These are phyloP conservation scores for Blastomyces gilchristii DNA, from an alignment of 2,329 filamentous ascomycete genomes.

Conservation along the genomic window DNA sequence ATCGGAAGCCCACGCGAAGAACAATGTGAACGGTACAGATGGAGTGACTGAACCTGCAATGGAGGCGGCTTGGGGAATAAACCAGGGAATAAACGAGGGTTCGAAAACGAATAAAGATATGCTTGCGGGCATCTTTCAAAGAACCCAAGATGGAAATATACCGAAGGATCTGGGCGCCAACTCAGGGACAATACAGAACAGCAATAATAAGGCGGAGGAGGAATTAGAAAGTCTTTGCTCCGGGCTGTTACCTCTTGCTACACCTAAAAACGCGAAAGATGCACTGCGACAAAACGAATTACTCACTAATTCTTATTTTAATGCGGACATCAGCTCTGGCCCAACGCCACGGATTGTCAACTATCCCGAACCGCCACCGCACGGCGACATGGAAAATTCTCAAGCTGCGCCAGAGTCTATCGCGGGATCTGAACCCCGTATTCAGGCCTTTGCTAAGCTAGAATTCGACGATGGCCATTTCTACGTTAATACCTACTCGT, in stretches of 20 bases:
- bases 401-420: constrained; percentile 29
- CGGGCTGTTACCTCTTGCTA: constrained; percentile 28
- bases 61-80: neutral
- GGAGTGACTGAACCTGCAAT: neutral
- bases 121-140: neutral
- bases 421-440: constrained; percentile 35
- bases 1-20: constrained; percentile 15
- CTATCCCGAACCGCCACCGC: constrained; percentile 22
- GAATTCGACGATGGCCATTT: constrained; percentile 56
- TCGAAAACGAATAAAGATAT: neutral
- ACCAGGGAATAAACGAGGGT: neutral
- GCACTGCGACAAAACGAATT: constrained; percentile 33
- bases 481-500: constrained; percentile 53
- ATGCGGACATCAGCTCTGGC: constrained; percentile 17
- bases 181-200: neutral
- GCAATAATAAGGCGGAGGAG: neutral
- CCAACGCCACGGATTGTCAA: constrained; percentile 16
- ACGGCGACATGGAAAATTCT: constrained; percentile 19
- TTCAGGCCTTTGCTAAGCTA: constrained; percentile 54
- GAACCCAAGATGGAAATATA: neutral
- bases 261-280: constrained; percentile 28
- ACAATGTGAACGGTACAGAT: neutral
- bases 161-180: neutral
- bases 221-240: constrained; percentile 13
- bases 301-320: constrained; percentile 30